phyloP scores from a whole-genome alignment of 2,329 filamentous ascomycete genomes.

The Penicillium sclerotiorum region DNA sequence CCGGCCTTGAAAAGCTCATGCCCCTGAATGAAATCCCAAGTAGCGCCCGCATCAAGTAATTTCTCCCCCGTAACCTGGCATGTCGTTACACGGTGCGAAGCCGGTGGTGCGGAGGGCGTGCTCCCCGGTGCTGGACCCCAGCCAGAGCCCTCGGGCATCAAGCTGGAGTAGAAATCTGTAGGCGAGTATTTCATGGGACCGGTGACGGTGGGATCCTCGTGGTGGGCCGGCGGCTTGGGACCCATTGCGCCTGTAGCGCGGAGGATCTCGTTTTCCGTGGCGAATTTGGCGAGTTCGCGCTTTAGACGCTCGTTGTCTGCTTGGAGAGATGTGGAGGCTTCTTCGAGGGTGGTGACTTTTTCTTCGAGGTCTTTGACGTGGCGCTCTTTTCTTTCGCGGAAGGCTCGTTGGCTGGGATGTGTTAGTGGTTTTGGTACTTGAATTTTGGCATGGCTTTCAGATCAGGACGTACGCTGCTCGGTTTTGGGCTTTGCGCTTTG shows the following conservation, averaged over 20 bases:
- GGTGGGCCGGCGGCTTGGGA: slow-evolving; percentile 37
- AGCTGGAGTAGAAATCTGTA: slow-evolving; percentile 69
- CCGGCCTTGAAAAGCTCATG: slow-evolving; percentile 77
- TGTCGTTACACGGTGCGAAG: slow-evolving; percentile 68
- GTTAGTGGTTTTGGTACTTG: neutral
- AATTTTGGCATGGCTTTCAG: no score
- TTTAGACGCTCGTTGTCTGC: slow-evolving; percentile 87
- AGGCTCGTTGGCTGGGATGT: slow-evolving; percentile 77
- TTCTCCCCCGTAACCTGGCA: slow-evolving; percentile 66
- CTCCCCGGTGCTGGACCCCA: slow-evolving; percentile 1
- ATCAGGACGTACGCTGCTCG: slow-evolving; percentile 72
- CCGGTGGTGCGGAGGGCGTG: neutral
- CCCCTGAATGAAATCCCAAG: slow-evolving; percentile 86
- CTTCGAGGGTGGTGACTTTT: slow-evolving; percentile 77
- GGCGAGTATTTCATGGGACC: slow-evolving; percentile 73
- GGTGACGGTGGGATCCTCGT: slow-evolving; percentile 54
- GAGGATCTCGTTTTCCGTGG: slow-evolving; percentile 90
- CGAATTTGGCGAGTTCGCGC: slow-evolving; percentile 77
- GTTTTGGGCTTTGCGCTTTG: slow-evolving; percentile 70
- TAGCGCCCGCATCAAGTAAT: slow-evolving; percentile 73
- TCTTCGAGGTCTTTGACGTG: slow-evolving; percentile 92
- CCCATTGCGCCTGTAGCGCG: slow-evolving; percentile 68
- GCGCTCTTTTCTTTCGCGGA: slow-evolving; percentile 92
- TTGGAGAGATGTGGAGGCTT: slow-evolving; percentile 69
- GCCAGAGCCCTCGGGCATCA: slow-evolving; percentile 53